These are phyloP conservation scores for Trichophyton benhamiae DNA, from an alignment of 2,329 filamentous ascomycete species.

Conservation along the genomic window DNA sequence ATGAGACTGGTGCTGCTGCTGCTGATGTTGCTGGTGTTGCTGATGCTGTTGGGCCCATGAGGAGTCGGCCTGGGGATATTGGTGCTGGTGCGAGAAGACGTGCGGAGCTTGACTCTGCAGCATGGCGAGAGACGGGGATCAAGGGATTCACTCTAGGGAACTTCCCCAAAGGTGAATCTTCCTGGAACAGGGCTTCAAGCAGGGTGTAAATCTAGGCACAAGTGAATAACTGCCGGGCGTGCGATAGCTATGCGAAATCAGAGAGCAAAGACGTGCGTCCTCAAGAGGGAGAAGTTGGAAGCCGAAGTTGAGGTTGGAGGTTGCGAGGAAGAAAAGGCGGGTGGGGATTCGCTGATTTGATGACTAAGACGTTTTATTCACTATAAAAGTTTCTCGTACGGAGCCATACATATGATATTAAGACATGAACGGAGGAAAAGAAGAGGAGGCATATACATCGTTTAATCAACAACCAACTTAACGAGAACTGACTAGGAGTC, in stretches of 20 bases:
- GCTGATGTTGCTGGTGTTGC: conserved; percentile 28
- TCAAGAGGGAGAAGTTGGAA: neutral
- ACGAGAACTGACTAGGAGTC: neutral
- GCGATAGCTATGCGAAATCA: neutral
- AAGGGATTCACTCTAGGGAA: conserved; percentile 9
- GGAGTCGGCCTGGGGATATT: conserved; percentile 37
- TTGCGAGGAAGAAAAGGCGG: neutral
- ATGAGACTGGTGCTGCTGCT: conserved; percentile 28
- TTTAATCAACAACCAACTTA: neutral
- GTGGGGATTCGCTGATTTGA: neutral
- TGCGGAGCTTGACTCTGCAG: conserved; percentile 45
- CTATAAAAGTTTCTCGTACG: neutral
- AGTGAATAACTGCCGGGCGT: neutral
- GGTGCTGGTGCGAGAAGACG: conserved; percentile 49
- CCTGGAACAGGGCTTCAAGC: neutral
- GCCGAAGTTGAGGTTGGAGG: neutral
- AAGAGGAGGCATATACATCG: neutral
- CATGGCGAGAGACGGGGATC: conserved; percentile 27
- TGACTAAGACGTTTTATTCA: neutral
- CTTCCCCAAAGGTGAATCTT: conserved; percentile 15
- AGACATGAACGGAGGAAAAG: neutral
- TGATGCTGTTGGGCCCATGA: conserved; percentile 32
- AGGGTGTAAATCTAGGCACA: neutral
- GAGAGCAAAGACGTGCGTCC: neutral
- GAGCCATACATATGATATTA: too few species aligned